Conservation (phyloP, 495 filamentous ascomycete species). For the Xylaria venustula region DNA sequence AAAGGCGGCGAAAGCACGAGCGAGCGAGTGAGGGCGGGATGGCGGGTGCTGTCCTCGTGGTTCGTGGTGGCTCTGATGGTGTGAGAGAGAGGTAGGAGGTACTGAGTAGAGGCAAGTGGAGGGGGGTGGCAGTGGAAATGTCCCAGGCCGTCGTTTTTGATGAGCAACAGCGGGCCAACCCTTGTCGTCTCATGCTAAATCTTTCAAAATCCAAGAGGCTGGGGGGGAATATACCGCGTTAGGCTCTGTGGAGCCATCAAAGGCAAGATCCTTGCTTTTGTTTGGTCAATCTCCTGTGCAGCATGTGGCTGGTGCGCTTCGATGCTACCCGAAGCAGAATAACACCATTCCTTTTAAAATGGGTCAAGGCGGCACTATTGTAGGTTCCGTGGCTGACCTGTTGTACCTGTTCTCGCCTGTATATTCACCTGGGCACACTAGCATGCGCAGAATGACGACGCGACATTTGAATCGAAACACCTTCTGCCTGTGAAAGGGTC, state of each 20-base stretch:
- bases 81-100: neutral
- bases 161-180: constrained; percentile 16
- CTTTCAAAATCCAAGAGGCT: constrained; percentile 16
- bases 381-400: neutral
- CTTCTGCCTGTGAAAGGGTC: too few relatives aligned
- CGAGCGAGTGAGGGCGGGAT: neutral
- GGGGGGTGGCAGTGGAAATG: constrained; percentile 13
- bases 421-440: too few relatives aligned
- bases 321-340: neutral
- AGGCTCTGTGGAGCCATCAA: neutral
- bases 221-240: neutral
- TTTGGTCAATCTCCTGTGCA: neutral
- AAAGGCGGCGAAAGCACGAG: neutral
- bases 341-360: neutral
- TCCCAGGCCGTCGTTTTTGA: constrained; percentile 9
- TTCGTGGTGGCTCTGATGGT: constrained; percentile 1
- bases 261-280: neutral
- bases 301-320: constrained; percentile 3
- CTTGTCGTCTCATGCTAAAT: constrained; percentile 11
- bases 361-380: neutral
- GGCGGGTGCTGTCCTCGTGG: constrained; percentile 2
- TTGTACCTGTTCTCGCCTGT: too few relatives aligned
- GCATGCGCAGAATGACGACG: too few relatives aligned
- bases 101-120: constrained; percentile 13
- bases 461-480: too few relatives aligned